phyloP scores from a whole-genome alignment of 768 basidiomycete genomes.

The Termitomyces sp. region DNA sequence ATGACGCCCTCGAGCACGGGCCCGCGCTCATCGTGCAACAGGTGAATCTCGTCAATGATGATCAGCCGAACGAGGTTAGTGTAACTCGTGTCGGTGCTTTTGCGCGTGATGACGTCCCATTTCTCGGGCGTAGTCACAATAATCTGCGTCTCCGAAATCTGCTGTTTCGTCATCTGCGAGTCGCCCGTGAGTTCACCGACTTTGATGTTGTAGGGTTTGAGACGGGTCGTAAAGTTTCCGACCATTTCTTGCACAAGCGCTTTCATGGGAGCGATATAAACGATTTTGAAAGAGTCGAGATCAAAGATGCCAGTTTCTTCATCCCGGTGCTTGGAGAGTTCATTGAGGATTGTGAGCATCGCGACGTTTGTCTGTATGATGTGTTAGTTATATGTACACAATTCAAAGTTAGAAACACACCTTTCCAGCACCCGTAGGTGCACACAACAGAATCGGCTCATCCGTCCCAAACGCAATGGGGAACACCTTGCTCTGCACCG shows the following conservation, averaged over 20 bases:
- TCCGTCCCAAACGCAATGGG: constrained; percentile 93
- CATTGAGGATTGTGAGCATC: constrained; percentile 90
- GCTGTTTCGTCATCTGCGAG: constrained; percentile 95
- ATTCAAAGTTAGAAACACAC: constrained; percentile 38
- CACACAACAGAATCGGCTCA: constrained; percentile 92
- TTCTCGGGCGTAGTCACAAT: constrained; percentile 99
- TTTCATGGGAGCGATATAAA: constrained; percentile 99
- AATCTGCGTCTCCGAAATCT: constrained; percentile 94
- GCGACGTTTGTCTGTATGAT: constrained; percentile 87
- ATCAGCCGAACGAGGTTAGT: constrained; percentile 94
- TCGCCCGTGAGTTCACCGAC: constrained; percentile 97
- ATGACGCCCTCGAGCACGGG: constrained; percentile 92
- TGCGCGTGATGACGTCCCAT: constrained; percentile 99
- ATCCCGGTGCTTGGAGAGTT: constrained; percentile 84
- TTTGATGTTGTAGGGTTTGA: constrained; percentile 64
- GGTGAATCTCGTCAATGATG: constrained; percentile 97
- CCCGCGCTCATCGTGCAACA: constrained; percentile 96
- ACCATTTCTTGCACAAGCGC: constrained; percentile 99
- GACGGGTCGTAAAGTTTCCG: constrained; percentile 81
- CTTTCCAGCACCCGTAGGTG: constrained; percentile 98
- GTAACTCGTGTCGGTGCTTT: constrained; percentile 94
- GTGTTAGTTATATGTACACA: constrained; percentile 9
- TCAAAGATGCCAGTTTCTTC: constrained; percentile 76
- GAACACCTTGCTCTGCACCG: constrained; percentile 89
- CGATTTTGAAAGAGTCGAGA: constrained; percentile 88